Percentiles rank a stretch among this genome's conserved stretches.
Evolutionary conservation across 2,329 filamentous ascomycete species (phyloP).

Genomic region (Akanthomyces uredinophilus): DNA sequence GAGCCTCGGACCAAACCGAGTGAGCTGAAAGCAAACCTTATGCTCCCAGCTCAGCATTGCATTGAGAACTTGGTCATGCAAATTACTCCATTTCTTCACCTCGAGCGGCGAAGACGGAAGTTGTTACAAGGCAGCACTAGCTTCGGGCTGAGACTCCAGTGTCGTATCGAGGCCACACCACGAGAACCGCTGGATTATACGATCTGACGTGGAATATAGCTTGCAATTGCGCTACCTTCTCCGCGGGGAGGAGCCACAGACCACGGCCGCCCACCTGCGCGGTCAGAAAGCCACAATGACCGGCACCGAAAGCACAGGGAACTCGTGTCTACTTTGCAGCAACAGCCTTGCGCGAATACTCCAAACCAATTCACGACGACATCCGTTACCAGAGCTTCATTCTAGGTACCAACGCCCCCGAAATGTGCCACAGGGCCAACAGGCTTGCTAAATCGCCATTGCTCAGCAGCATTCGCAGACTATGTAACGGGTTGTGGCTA

Average conservation of each 20-base stretch:
- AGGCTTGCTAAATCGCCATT: not conserved
- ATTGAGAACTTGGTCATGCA: not conserved
- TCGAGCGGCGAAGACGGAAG: not conserved
- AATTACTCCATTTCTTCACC: not conserved
- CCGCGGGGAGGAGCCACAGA: not conserved
- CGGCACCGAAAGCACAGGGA: not conserved
- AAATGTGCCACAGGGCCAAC: not conserved
- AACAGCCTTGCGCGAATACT: not conserved
- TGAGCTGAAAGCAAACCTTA: not conserved
- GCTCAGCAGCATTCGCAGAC: not conserved
- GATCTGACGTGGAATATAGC: not conserved
- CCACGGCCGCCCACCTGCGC: not conserved
- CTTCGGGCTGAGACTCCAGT: not conserved
- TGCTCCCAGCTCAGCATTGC: not conserved
- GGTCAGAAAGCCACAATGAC: not conserved
- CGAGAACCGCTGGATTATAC: not conserved
- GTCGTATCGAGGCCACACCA: not conserved
- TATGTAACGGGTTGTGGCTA: not conserved
- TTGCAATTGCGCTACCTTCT: not conserved
- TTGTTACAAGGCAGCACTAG: too few relatives aligned
- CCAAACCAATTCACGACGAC: not conserved
- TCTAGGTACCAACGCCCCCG: not conserved
- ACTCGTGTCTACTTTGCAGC: not conserved
- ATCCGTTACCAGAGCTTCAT: not conserved
- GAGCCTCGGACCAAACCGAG: not conserved